A percentile compares a stretch with the other conserved stretches of the same genome.
These are phyloP conservation scores for Macadamia integrifolia DNA, from an alignment of 164 flowering plant species.

Conservation along the genomic window DNA sequence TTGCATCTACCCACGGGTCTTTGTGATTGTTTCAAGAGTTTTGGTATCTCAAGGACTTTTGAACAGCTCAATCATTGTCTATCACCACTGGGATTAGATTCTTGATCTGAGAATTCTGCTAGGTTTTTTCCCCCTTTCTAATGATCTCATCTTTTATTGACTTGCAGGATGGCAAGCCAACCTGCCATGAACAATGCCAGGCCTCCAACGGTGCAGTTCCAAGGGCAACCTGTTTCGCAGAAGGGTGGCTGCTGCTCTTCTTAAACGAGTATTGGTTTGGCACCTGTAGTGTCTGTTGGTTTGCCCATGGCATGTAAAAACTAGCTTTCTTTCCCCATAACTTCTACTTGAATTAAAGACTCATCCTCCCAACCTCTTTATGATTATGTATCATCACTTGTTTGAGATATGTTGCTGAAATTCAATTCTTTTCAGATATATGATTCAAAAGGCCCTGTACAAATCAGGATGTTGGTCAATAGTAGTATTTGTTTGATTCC, in stretches of 20 bases:
- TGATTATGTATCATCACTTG: slow-evolving; percentile 6
- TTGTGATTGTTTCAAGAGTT: too few species aligned
- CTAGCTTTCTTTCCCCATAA: slow-evolving; percentile 7
- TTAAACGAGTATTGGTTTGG: slow-evolving; percentile 14
- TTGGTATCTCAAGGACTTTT: too few species aligned
- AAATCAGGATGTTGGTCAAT: slow-evolving; percentile 1
- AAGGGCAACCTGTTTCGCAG: slow-evolving; percentile 72
- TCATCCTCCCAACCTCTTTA: background rate
- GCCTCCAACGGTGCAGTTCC: slow-evolving; percentile 67
- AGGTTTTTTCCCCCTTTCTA: background rate
- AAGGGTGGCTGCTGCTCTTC: slow-evolving; percentile 70
- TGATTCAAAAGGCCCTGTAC: slow-evolving; percentile 1
- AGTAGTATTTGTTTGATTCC: background rate
- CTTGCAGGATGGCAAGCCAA: slow-evolving; percentile 72
- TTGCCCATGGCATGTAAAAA: slow-evolving; percentile 28
- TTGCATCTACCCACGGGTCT: background rate
- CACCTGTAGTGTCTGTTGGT: background rate
- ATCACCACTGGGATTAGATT: too few species aligned
- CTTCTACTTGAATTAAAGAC: slow-evolving; percentile 12
- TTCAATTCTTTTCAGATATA: slow-evolving; percentile 7
- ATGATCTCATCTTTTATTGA: too few species aligned
- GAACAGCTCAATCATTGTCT: too few species aligned
- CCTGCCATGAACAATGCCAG: slow-evolving; percentile 54
- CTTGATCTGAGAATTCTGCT: background rate
- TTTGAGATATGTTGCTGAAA: background rate